Percentiles rank a stretch among this genome's conserved stretches.
Evolutionary conservation across 306 rosid genomes (phyloP).

Genomic region (Oxytropis ochrocephala): DNA sequence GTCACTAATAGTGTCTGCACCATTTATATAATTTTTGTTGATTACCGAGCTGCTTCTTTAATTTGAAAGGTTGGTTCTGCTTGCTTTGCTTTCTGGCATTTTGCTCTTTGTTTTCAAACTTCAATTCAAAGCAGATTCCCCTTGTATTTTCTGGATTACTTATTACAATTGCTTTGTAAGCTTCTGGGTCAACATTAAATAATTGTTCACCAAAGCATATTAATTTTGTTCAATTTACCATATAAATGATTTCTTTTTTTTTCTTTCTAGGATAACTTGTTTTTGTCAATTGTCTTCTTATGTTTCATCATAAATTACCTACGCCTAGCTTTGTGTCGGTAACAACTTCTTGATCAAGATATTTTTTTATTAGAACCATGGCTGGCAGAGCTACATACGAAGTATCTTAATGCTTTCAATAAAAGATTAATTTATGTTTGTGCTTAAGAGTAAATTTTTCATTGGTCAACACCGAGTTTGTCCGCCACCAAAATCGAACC

Average conservation of each 20-base stretch:
- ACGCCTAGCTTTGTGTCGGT: background rate
- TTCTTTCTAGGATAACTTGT: background rate
- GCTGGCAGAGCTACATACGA: no score
- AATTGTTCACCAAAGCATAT: background rate
- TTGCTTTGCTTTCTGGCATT: constrained; percentile 36
- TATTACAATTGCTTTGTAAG: constrained; percentile 19
- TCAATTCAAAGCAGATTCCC: constrained; percentile 45
- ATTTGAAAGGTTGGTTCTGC: constrained; percentile 27
- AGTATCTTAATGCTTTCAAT: no score
- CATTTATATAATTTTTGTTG: constrained; percentile 28
- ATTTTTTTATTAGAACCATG: no score
- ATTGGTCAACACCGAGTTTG: no score
- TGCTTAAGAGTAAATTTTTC: no score
- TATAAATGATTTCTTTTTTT: background rate
- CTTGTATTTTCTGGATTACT: background rate
- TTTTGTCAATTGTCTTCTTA: background rate
- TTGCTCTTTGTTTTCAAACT: constrained; percentile 27
- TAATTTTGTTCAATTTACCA: background rate
- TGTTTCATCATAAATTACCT: background rate
- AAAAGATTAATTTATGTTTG: no score
- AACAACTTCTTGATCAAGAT: no score
- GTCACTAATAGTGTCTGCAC: constrained; percentile 32
- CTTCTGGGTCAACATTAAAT: constrained; percentile 16
- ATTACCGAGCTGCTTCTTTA: constrained; percentile 45
- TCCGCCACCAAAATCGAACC: no score